Evolutionary conservation across 2,329 filamentous ascomycete genomes (phyloP), one percentile per base, ranked within the genome.

Genomic region (Pseudogymnoascus sp.): DNA sequence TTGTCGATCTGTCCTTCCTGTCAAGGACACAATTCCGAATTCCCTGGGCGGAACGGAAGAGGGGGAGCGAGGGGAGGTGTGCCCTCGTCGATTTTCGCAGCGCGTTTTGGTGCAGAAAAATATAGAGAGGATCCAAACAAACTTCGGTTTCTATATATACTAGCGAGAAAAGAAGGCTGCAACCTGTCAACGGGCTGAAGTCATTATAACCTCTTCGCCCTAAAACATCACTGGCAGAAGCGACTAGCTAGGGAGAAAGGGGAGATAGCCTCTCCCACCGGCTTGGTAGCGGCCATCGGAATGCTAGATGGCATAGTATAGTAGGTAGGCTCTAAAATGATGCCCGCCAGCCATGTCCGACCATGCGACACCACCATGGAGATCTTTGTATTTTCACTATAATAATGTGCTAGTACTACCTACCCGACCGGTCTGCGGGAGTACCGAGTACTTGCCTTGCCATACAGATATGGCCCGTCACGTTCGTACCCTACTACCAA

Each of bases 201-300:
- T 47, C 42, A 47, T 47, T 47, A 47, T 47, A 47, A 47, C 42
- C 42, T 47, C 42, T 47, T 24, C 42, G 42, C 42, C 42, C 42
- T 47, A 47, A 47, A 47, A 47, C 42, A 47, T 47, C 42, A 47
- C 42, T 47, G 42, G 42, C 42, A 47, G 42, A 47, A 47, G 21
- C 42, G 21, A 47, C 19, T 47, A 47, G 42, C 42, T 47, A 47
- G 42, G 42, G 42, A 47, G 42, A 47, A 47, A 26, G 42, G 42
- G 42, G 42, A 47, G 42, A 47, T 47, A 47, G 42, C 42, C 42
- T 47, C 42, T 47, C 42, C 42, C 42, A 47, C 42, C 42, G 42
- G 42, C 42, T 47, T 47, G 42, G 42, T 47, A 47, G 42, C 42
- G 42, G 42, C 42, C 42, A 47, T 10, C 42, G 42, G 42, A 47